A percentile compares a stretch with the other conserved stretches of the same genome.
Conservation (phyloP, 495 filamentous ascomycete species). For the Patellaria atrata region DNA sequence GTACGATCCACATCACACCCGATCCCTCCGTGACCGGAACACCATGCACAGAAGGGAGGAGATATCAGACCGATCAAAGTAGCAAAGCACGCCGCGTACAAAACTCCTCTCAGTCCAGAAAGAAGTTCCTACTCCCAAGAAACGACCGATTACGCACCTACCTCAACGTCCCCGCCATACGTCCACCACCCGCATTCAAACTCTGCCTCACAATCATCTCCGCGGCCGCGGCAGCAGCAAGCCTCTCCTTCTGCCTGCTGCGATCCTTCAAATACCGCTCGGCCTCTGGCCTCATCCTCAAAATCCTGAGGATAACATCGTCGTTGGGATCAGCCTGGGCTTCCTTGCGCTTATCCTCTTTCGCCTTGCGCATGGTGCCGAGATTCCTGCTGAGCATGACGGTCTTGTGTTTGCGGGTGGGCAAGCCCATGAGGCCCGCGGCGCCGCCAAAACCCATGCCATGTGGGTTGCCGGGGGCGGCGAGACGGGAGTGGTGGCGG, state of each 20-base stretch:
- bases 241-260: constrained; percentile 82
- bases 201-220: constrained; percentile 93
- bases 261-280: constrained; percentile 75
- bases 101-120: too few species aligned
- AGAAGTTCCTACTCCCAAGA: too few species aligned
- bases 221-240: constrained; percentile 78
- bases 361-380: constrained; percentile 88
- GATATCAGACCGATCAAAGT: too few species aligned
- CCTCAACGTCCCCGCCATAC: constrained; percentile 17
- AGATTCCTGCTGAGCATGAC: constrained; percentile 93
- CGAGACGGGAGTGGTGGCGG: constrained; percentile 61
- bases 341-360: constrained; percentile 89
- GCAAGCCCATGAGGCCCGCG: constrained; percentile 53
- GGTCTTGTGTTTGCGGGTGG: constrained; percentile 68
- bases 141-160: too few species aligned
- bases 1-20: too few species aligned
- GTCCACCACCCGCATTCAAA: constrained; percentile 50
- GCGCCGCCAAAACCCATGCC: constrained; percentile 42
- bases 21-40: too few species aligned
- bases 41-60: too few species aligned
- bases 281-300: constrained; percentile 95
- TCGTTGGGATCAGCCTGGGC: constrained; percentile 94
- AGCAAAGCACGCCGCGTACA: too few species aligned
- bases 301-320: constrained; percentile 92
- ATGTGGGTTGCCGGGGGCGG: constrained; percentile 59